Evolutionary conservation across 2,329 filamentous ascomycete species (phyloP), one percentile per base, ranked within the genome.

Genomic region (Aurifilum marmelostoma): DNA sequence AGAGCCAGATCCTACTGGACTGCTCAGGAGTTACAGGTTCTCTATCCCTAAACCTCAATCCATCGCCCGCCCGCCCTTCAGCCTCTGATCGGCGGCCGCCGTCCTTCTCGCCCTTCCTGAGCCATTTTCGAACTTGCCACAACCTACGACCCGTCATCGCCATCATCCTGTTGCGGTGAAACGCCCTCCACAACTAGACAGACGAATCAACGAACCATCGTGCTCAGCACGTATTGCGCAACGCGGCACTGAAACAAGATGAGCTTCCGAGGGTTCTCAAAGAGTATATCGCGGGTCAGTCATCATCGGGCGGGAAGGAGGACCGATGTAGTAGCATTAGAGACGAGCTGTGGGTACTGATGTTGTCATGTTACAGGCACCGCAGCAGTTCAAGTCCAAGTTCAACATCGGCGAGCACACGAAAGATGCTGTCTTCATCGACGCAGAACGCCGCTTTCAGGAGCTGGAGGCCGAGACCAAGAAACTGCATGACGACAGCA

Each of bases 181-280:
- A 18, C 37, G 11, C 37, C 2, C 18, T 24, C 7, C 12, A 32
- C 41, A 43, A 37, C n/a, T 21, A 47, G 43, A 39, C 37, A 12
- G 11, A 39, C 37, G 37, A 21, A n/a, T 21, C 41, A 59, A 63
- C n/a, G 43, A 32, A 56, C 37, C 11, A 54, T 67, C 63, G 47
- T 59, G 52, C 56, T 29, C 37, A 60, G 29, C 56, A 27, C 64
- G 24, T 27, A 54, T 39, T 52, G 52, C 54, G 65, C 47, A 64
- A 29, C 47, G 27, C 21, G 60, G 43, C 32, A 34, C 8, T n/a
- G 56, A 60, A 60, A 24, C 63, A 76, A 65, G 78, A 98, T 99
- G 96, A 97, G 94, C 88, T 94, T 97, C 87, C 97, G 96, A 83
- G 96, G 96, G 77, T 93, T 99, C 77, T 90, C 92, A 80, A 98